A percentile compares a stretch with the other conserved stretches of the same genome.
Evolutionary conservation across 164 flowering plant genomes (phyloP).

Genomic region (Berberis vulgaris): DNA sequence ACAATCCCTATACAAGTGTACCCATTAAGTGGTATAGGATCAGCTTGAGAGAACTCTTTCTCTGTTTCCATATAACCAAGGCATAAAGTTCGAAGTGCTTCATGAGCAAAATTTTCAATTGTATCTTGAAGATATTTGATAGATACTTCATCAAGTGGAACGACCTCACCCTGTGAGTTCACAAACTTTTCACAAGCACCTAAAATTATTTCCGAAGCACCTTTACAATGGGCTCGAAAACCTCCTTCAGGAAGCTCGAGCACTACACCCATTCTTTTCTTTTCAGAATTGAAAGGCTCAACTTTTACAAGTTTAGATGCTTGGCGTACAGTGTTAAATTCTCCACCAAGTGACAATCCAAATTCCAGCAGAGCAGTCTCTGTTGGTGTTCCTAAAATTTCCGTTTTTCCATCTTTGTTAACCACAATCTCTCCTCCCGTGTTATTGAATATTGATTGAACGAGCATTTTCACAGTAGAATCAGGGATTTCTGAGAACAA

Average conservation of each 20-base stretch:
- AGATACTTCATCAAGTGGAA: constrained; percentile 50
- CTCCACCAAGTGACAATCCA: constrained; percentile 75
- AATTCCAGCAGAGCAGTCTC: constrained; percentile 85
- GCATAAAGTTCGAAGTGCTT: constrained; percentile 91
- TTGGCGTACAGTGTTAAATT: constrained; percentile 51
- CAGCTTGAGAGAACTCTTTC: constrained; percentile 35
- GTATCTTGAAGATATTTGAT: constrained; percentile 35
- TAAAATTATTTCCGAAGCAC: constrained; percentile 88
- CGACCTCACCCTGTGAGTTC: constrained; percentile 49
- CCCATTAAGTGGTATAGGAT: constrained; percentile 56
- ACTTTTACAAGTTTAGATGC: constrained; percentile 54
- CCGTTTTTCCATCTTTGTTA: constrained; percentile 43
- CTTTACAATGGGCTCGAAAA: constrained; percentile 71
- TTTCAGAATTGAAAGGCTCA: constrained; percentile 90
- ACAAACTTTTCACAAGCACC: constrained; percentile 73
- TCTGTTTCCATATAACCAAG: constrained; percentile 72
- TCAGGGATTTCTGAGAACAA: constrained; percentile 48
- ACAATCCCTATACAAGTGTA: constrained; percentile 84
- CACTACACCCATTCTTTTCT: constrained; percentile 85
- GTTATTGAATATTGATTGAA: constrained; percentile 80
- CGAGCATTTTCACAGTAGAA: constrained; percentile 37
- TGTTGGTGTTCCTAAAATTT: constrained; percentile 86
- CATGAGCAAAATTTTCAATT: constrained; percentile 75
- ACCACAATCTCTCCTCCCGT: constrained; percentile 86
- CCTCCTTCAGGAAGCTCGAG: constrained; percentile 63